Base-by-base conservation (phyloP, 257 asterid species). In the Galeopsis tetrahit region DNA sequence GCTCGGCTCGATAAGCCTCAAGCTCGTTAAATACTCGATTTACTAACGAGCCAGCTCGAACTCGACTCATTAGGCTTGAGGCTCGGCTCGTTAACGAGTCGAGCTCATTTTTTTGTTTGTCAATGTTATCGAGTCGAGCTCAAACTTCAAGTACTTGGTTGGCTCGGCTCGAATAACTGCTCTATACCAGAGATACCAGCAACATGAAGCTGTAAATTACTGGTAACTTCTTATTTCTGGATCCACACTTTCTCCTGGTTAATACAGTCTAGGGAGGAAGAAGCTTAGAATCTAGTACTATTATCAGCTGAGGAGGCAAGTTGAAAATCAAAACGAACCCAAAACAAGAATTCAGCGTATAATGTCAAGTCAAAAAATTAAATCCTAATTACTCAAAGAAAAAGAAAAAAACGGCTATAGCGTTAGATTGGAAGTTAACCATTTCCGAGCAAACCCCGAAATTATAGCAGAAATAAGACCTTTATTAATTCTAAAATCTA, bases 371-470 rank as follows among this genome's bases (percentile, higher is more conserved):
- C 42, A 36, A 61, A 53, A 32, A 65, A 64, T 32, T 21, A 17
- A 28, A 14, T 61, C 73, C 64, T 43, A 46, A 46, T 32, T 61
- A 63, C 59, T 63, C 32, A 4, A 52, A 17, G 17, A 52, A 14
- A 7, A 13, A 5, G 6, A 17, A 1, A 70, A 36, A 31, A 10
- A 64, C 6, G 67, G 53, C 28, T 10, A 11, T 40, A 15, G 40
- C 63, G 10, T 40, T 32, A 58, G 39, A 49, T 73, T 2, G 40
- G 55, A 73, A 63, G 69, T 61, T 74, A 31, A 43, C 49, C 39
- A 65, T 42, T 48, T 33, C 15, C 49, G 4, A 36, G 52, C 70
- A 77, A 64, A 44, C 15, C 44, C 44, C 8, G 51, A 57, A 35
- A 44, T 51, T 13, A 13, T 31, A 56, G 31, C 44, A 39, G 46